Conservation (phyloP, 805 yeast genomes). For the Kluyveromyces nonfermentans region DNA sequence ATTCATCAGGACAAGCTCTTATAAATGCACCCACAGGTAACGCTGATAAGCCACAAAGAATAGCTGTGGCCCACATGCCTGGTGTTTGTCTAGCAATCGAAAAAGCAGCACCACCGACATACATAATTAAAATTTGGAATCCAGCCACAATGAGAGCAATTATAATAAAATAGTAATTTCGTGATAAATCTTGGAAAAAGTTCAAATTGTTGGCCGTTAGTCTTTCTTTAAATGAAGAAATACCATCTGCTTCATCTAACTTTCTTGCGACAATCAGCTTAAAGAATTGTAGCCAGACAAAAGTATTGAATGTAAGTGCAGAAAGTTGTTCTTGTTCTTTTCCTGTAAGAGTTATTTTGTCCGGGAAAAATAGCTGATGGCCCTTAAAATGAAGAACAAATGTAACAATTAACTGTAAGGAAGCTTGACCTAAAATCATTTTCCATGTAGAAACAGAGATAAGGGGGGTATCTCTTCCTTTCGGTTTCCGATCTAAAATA, state of each 20-base stretch:
- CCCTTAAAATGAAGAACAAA: conserved; percentile 80
- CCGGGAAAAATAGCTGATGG: conserved; percentile 41
- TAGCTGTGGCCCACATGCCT: conserved; percentile 83
- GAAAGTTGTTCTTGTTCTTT: conserved; percentile 51
- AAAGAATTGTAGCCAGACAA: conserved; percentile 97
- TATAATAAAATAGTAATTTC: conserved; percentile 72
- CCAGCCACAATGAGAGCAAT: conserved; percentile 72
- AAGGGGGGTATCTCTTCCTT: conserved; percentile 67
- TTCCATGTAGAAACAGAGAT: conserved; percentile 96
- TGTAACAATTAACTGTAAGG: conserved; percentile 70
- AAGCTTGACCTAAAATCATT: conserved; percentile 86
- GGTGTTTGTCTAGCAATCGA: conserved; percentile 71
- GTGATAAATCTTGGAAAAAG: conserved; percentile 70
- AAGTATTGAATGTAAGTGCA: conserved; percentile 88
- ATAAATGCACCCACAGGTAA: conserved; percentile 72
- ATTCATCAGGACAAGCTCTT: conserved; percentile 74
- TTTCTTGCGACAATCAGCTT: conserved; percentile 86
- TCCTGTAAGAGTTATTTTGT: conserved; percentile 20
- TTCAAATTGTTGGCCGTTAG: conserved; percentile 59
- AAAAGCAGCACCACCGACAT: conserved; percentile 95
- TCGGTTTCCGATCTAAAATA: conserved; percentile 72
- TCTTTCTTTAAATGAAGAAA: conserved; percentile 47
- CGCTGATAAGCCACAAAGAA: conserved; percentile 70
- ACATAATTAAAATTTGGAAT: conserved; percentile 84
- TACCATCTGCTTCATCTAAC: conserved; percentile 76